phyloP scores from a whole-genome alignment of 352 stramenopile genomes.

The Phytopythium montanum region DNA sequence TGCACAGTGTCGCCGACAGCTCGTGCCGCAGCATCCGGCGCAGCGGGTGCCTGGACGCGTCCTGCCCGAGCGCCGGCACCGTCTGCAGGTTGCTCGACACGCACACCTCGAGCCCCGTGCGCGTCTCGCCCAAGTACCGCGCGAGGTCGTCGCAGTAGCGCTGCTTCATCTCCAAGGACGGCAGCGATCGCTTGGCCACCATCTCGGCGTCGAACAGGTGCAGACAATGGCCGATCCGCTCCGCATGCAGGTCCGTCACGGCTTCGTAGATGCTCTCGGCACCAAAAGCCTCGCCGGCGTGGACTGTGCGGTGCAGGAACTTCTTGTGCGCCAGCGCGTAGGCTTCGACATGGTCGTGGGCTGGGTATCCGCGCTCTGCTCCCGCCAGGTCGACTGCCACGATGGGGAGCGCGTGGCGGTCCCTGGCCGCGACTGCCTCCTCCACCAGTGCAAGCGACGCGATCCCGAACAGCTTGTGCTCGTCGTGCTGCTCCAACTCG shows the following conservation, averaged over 20 bases:
- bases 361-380: slow-evolving; percentile 74
- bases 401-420: slow-evolving; percentile 57
- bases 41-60: slow-evolving; percentile 70
- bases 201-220: slow-evolving; percentile 85
- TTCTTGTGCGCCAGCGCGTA: slow-evolving; percentile 87
- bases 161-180: slow-evolving; percentile 31
- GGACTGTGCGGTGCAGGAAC: slow-evolving; percentile 88
- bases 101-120: slow-evolving; percentile 86
- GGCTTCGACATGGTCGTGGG: slow-evolving; percentile 74
- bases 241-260: slow-evolving; percentile 82
- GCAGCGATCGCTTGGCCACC: slow-evolving; percentile 43
- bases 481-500: slow-evolving; percentile 39
- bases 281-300: slow-evolving; percentile 84
- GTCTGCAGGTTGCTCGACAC: slow-evolving; percentile 88
- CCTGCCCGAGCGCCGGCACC: slow-evolving; percentile 63
- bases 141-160: slow-evolving; percentile 80
- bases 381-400: slow-evolving; percentile 88
- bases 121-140: slow-evolving; percentile 77
- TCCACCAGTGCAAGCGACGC: slow-evolving; percentile 83
- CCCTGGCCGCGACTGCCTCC: slow-evolving; percentile 72
- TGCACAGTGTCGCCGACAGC: slow-evolving; percentile 79
- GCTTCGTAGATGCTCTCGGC: slow-evolving; percentile 86
- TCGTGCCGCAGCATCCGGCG: slow-evolving; percentile 82
- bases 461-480: slow-evolving; percentile 71
- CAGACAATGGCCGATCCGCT: slow-evolving; percentile 83